Evolutionary conservation across 768 basidiomycete genomes (phyloP), one percentile per base, ranked within the genome.

Genomic region (Pilatotrama ljubarskyi): DNA sequence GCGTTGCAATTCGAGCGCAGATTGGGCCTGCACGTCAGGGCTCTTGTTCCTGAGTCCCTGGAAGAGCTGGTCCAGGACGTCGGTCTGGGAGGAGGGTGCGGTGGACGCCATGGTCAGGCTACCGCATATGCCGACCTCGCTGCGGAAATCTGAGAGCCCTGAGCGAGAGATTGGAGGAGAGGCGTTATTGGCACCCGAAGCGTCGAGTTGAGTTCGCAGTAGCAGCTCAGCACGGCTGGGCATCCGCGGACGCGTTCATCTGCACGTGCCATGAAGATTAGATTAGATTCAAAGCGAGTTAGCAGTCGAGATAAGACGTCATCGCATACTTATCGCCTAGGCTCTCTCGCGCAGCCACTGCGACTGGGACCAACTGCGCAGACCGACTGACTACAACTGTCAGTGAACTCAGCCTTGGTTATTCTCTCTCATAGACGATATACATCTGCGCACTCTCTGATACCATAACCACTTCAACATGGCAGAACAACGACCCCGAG

Each of bases 1-100:
- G 68, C 85, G 85, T 70, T 85, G 81, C 57, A 93, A 74, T 43
- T 92, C 88, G 41, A 80, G 73, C 13, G 92, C 92, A 56, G 89
- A 82, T 69, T 88, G 84, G 40, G 80, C 70, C 51, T 91, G 82
- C 14, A 79, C 75, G 7, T 94, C 90, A 42, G 80, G 77, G 70
- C 76, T 84, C 68, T 84, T 84, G 75, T 76, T 85, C 68, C 81
- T 84, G 49, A 91, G 80, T 10, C 82, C 81, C 62, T 80, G 79
- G 63, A 91, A 92, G 64, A 92, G 88, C 51, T 82, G 75, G 56
- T 80, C 80, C 38, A 91, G 80, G 53, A 81, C 78, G 50, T 90
- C 89, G 42, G 78, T 76, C 69, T 87, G 86, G 50, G 79, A 73
- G 32, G 83, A 76, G 61, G 83, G 79, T 54, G 79, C 75, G 61